A percentile compares a stretch with the other conserved stretches of the same genome.
These are phyloP conservation scores for Panicum miliaceum DNA, from an alignment of 176 grass and related monocot genomes.

Conservation along the genomic window DNA sequence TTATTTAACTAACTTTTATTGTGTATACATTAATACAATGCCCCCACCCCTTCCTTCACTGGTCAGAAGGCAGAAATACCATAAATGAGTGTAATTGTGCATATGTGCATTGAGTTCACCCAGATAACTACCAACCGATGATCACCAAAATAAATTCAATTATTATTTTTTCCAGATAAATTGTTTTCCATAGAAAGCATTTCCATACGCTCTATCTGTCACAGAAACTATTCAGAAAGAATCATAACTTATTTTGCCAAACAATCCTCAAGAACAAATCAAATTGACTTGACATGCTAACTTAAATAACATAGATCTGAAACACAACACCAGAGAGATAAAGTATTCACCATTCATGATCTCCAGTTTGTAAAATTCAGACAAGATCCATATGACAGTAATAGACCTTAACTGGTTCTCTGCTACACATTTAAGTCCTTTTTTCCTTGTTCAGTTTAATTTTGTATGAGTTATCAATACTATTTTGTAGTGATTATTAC, in stretches of 20 bases:
- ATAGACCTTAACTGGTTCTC: not conserved
- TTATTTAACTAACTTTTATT: not conserved
- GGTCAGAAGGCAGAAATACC: conserved; percentile 1
- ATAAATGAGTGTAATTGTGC: not conserved
- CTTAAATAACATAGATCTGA: conserved; percentile 14
- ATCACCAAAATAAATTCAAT: conserved; percentile 12
- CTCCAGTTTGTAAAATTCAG: conserved; percentile 18
- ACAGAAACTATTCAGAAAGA: conserved; percentile 17
- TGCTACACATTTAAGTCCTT: not conserved
- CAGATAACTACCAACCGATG: not conserved
- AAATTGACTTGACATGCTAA: conserved; percentile 17
- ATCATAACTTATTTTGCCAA: not conserved
- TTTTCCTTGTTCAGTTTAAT: not conserved
- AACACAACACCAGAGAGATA: not conserved
- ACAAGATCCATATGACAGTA: not conserved
- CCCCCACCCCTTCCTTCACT: not conserved
- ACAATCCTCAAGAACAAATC: not conserved
- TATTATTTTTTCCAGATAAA: not conserved
- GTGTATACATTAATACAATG: not conserved
- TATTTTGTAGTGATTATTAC: not conserved
- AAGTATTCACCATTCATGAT: not conserved
- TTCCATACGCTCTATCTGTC: not conserved
- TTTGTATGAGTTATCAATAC: not conserved
- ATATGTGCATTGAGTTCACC: not conserved
- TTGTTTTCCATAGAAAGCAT: not conserved